Evolutionary conservation across 2,329 filamentous ascomycete species (phyloP).

Genomic region (Zelopaecilomyces penicillatus): DNA sequence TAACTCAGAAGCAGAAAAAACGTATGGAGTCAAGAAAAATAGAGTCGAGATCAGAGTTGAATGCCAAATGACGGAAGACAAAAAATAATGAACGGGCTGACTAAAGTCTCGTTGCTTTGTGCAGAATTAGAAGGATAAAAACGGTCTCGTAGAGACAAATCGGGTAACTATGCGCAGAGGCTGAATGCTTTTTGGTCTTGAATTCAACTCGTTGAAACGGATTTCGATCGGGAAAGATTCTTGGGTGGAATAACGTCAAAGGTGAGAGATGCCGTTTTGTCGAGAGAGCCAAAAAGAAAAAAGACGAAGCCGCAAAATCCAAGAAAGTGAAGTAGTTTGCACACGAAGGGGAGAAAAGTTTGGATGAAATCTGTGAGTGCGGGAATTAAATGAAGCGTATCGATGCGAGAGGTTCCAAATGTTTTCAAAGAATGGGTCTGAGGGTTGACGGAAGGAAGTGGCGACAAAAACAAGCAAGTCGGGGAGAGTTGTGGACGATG

Average conservation of each 20-base stretch:
- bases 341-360: background rate
- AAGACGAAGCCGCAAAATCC: conserved; percentile 7
- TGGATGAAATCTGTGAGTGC: no score
- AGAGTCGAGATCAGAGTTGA: conserved; percentile 1
- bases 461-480: no score
- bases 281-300: conserved; percentile 7
- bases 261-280: background rate
- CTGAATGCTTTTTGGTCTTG: no score
- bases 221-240: no score
- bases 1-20: conserved; percentile 35
- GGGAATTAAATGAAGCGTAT: no score
- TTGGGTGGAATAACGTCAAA: background rate
- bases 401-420: no score
- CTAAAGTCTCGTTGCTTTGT: conserved; percentile 1
- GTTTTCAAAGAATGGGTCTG: no score
- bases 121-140: conserved; percentile 7
- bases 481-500: no score
- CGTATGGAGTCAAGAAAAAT: conserved; percentile 4
- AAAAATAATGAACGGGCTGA: conserved; percentile 3
- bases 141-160: conserved; percentile 5
- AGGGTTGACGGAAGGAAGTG: no score
- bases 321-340: conserved; percentile 11
- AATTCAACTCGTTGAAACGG: no score
- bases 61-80: background rate
- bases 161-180: conserved; percentile 6